Base-by-base conservation (phyloP, 495 filamentous ascomycete species). In the Cairneyella variabilis region DNA sequence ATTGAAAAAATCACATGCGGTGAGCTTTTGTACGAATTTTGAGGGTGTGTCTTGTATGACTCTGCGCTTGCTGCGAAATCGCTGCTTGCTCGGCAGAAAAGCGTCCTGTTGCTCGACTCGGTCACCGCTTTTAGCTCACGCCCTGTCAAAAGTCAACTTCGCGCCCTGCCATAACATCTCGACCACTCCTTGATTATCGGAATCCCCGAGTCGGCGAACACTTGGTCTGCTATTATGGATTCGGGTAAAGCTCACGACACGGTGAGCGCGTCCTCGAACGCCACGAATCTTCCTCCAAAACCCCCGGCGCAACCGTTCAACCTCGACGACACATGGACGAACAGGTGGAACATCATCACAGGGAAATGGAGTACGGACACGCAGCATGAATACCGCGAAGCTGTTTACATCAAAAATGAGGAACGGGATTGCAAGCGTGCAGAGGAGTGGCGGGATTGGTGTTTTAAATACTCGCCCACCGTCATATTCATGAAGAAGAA, bases 401-500 rank as follows among this genome's bases (percentile, higher is more conserved):
- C 77, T 59, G 76, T 77, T 52, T 88, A 90, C 69, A 66, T 74
- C 36, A 71, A 76, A 43, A 78, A 85, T 66, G 88, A 89, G 68
- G 76, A 73, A 53, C 66, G 69, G 26, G 88, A 95, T 73, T 91
- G 86, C 75, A 74, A 75, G 62, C 79, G 79, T 26, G 95, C 89
- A 70, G 88, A 96, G 59, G 69, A 81, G 17, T 78, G 88, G 63
- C 80, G 86, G 18, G 85, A 91, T 65, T 96, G 83, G 68, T 76
- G 90, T 12, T 78, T 97, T 54, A 66, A 84, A 56, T 85, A 89
- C 73, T 90, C 87, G 56, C 93, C 93, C 16, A 83, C 86, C 39
- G 81, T 98, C 50, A 84, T 85, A 27, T 98, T 91, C 76, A 69
- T 98, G 69, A 75, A 76, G 36, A 80, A 90, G 55, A 90, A 89